These are phyloP conservation scores for Corynascus novoguineensis DNA, from an alignment of 495 filamentous ascomycete species.

Conservation along the genomic window DNA sequence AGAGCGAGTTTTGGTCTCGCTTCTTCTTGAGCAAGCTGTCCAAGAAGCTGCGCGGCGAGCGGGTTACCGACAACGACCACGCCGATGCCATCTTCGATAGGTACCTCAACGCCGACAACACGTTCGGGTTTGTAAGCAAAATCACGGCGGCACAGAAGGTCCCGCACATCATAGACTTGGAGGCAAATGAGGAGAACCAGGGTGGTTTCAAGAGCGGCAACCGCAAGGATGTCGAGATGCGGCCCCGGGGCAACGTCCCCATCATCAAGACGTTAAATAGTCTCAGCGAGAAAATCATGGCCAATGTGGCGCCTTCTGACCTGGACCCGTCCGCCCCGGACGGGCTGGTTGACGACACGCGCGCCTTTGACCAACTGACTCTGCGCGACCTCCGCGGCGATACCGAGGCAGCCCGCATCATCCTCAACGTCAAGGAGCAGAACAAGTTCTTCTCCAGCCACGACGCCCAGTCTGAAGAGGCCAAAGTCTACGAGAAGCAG, in stretches of 20 bases:
- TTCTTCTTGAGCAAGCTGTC: constrained; percentile 88
- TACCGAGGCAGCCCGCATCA: constrained; percentile 62
- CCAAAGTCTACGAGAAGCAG: constrained; percentile 55
- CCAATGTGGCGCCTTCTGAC: constrained; percentile 73
- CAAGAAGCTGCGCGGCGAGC: constrained; percentile 87
- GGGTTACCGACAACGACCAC: constrained; percentile 65
- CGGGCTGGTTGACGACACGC: constrained; percentile 57
- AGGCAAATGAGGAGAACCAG: constrained; percentile 89
- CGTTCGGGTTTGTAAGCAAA: constrained; percentile 43
- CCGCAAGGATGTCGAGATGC: constrained; percentile 80
- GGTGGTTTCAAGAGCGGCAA: constrained; percentile 66
- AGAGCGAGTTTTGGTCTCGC: constrained; percentile 80
- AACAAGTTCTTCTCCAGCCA: constrained; percentile 68
- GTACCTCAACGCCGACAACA: constrained; percentile 68
- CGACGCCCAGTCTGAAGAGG: constrained; percentile 50
- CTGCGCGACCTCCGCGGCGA: constrained; percentile 81
- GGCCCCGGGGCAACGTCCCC: constrained; percentile 50
- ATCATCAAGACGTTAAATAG: constrained; percentile 82
- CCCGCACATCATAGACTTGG: constrained; percentile 84
- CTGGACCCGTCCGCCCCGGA: constrained; percentile 42
- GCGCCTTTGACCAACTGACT: constrained; percentile 64
- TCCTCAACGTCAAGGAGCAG: constrained; percentile 83
- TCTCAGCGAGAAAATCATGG: constrained; percentile 85
- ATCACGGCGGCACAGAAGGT: constrained; percentile 54
- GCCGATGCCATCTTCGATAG: constrained; percentile 74